Base-by-base conservation (phyloP, 2,329 filamentous ascomycete genomes). In the Raffaelea ambrosiae region DNA sequence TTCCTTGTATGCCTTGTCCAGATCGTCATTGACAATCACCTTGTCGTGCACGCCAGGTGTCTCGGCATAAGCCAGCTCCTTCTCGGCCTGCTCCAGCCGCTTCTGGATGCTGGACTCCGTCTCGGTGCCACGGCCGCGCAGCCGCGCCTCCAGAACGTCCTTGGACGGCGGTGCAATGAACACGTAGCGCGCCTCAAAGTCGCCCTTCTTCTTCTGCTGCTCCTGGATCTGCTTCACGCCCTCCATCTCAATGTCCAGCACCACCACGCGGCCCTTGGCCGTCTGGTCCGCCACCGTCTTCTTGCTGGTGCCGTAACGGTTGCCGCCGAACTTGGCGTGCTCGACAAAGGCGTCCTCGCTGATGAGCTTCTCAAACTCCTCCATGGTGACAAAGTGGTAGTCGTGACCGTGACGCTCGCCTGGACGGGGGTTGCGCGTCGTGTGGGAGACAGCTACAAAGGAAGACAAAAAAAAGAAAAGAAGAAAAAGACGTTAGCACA, bases 211-310 rank as follows among this genome's bases (percentile, higher is more conserved):
- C 9, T 14, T 5, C 38, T 49, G 50, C 43, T 55, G 49, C 22
- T 48, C n/a, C 48, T 55, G 52, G 31, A 96, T 86, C 68, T 96
- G 90, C 72, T 95, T 95, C 50, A 96, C 89, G 51, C 90, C 90
- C 77, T 95, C 89, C 88, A 96, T 95, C 74, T 96, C 91, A 62
- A 96, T 97, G 64, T 97, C 91, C 56, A 96, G 71, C 43, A 96
- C 81, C 52, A 90, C 91, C 39, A 89, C 79, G 59, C 75, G 76
- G 18, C 82, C 84, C 67, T 83, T 79, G 51, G 79, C 76, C 2
- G 77, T 77, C 63, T 90, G 82, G 59, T 87, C 80, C 23, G 51
- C 54, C 18, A 54, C 47, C 36, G 88, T 88, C 65, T 76, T 73
- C 60, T 88, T 82, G 62, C 81, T 87, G 5, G 89, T 95, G 48